phyloP scores from a whole-genome alignment of 768 basidiomycete species.

The Crassisporium funariophilum region DNA sequence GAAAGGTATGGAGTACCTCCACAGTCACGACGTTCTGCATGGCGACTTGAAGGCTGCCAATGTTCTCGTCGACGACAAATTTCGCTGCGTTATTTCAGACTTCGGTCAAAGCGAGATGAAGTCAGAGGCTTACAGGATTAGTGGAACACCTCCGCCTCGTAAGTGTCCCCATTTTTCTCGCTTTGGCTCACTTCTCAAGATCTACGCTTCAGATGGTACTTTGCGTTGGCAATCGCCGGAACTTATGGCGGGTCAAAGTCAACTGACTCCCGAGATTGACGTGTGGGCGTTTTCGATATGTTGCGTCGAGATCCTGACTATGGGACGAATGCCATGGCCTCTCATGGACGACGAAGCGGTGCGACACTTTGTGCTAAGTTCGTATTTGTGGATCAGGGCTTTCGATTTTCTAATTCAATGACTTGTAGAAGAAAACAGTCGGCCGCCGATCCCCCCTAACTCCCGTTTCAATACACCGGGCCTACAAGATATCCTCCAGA shows the following conservation, averaged over 20 bases:
- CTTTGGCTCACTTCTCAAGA: background rate
- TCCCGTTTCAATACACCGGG: conserved; percentile 38
- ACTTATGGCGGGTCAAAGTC: conserved; percentile 50
- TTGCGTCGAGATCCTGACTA: conserved; percentile 66
- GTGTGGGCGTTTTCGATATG: conserved; percentile 73
- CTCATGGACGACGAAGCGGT: conserved; percentile 53
- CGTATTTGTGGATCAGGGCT: conserved; percentile 23
- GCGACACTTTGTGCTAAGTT: conserved; percentile 53
- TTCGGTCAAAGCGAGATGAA: conserved; percentile 87
- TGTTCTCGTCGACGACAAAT: conserved; percentile 70
- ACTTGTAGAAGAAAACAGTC: conserved; percentile 46
- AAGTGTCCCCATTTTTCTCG: conserved; percentile 23
- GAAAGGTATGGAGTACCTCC: conserved; percentile 84
- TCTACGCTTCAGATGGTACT: conserved; percentile 53
- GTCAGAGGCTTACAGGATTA: conserved; percentile 66
- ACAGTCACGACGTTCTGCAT: conserved; percentile 67
- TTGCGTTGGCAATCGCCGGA: conserved; percentile 77
- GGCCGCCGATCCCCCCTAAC: conserved; percentile 52
- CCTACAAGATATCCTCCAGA: conserved; percentile 47
- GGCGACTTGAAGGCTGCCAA: conserved; percentile 84
- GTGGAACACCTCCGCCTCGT: conserved; percentile 51
- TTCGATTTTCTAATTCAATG: conserved; percentile 8
- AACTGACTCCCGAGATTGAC: conserved; percentile 58
- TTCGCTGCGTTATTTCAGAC: conserved; percentile 74
- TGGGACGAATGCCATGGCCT: conserved; percentile 65